A percentile compares a stretch with the other conserved stretches of the same genome.
These are phyloP conservation scores for Xylariaceae sp. DNA, from an alignment of 2,329 filamentous ascomycete genomes.

Conservation along the genomic window DNA sequence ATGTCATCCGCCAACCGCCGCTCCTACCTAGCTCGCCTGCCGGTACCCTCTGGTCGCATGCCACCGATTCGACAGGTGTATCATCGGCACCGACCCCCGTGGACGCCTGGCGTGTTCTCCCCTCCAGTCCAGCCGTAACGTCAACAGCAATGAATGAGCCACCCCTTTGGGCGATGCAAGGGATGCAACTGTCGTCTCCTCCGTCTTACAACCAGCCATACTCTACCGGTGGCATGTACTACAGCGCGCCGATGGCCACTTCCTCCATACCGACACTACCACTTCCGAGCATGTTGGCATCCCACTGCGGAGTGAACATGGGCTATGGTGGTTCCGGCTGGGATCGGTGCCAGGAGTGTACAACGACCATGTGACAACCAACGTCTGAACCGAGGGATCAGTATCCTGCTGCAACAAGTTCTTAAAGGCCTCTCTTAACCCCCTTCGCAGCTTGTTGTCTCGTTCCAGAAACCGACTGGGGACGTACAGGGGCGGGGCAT, in stretches of 20 bases:
- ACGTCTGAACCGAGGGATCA: conserved; percentile 41
- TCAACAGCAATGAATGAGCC: conserved; percentile 65
- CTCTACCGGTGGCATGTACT: conserved; percentile 69
- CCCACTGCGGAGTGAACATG: conserved; percentile 75
- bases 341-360: conserved; percentile 80
- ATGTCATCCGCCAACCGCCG: conserved; percentile 80
- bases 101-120: conserved; percentile 85
- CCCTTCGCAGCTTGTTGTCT: conserved; percentile 25
- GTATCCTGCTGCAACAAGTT: conserved; percentile 45
- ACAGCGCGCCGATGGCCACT: conserved; percentile 70
- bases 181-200: conserved; percentile 71
- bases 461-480: conserved; percentile 21
- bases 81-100: conserved; percentile 53
- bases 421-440: conserved; percentile 27
- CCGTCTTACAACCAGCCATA: conserved; percentile 75
- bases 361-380: conserved; percentile 80
- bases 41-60: conserved; percentile 74
- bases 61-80: conserved; percentile 58
- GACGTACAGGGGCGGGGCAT: conserved; percentile 25
- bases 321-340: conserved; percentile 78
- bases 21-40: conserved; percentile 78
- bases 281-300: conserved; percentile 78
- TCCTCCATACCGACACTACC: conserved; percentile 72
- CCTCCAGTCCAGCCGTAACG: conserved; percentile 78
- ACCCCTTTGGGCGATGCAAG: conserved; percentile 75